Evolutionary conservation across 768 basidiomycete species (phyloP).

Genomic region (Rhodotorula babjevae): DNA sequence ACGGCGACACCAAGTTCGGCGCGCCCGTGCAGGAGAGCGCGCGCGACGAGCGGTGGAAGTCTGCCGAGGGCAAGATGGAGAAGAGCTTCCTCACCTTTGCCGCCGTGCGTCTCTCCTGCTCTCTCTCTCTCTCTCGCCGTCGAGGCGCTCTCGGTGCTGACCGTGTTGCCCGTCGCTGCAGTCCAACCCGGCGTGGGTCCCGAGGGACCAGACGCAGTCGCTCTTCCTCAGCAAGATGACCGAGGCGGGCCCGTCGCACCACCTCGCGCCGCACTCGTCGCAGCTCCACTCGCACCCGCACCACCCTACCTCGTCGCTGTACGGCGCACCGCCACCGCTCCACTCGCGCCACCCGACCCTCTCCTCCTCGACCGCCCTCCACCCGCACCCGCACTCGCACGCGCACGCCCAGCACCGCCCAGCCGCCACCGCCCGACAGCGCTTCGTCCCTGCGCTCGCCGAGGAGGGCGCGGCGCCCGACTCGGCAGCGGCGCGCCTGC

Average conservation of each 20-base stretch:
- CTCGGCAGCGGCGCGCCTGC: not conserved
- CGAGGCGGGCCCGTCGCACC: conserved; percentile 28
- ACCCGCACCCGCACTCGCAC: not conserved
- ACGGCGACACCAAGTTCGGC: conserved; percentile 89
- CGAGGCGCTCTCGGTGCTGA: not conserved
- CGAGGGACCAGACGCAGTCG: conserved; percentile 82
- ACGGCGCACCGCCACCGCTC: not conserved
- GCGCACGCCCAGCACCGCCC: not conserved
- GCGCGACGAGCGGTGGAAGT: conserved; percentile 54
- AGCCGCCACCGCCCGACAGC: not conserved
- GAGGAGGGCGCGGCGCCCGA: not conserved
- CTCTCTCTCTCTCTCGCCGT: not conserved
- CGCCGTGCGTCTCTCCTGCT: conserved; percentile 46
- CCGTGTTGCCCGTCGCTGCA: not conserved
- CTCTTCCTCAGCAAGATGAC: conserved; percentile 77
- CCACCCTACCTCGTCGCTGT: not conserved
- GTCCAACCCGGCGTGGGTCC: conserved; percentile 75
- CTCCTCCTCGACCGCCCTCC: not conserved
- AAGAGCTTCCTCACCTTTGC: conserved; percentile 95
- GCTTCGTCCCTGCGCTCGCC: not conserved
- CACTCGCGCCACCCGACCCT: not conserved
- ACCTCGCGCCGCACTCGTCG: conserved; percentile 5
- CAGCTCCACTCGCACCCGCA: conserved; percentile 10
- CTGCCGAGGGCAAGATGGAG: conserved; percentile 97
- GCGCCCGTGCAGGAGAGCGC: conserved; percentile 57